Percentiles rank a stretch among this genome's conserved stretches.
These are phyloP conservation scores for Tolypocladium ophioglossoides DNA, from an alignment of 2,329 filamentous ascomycete species.

Conservation along the genomic window DNA sequence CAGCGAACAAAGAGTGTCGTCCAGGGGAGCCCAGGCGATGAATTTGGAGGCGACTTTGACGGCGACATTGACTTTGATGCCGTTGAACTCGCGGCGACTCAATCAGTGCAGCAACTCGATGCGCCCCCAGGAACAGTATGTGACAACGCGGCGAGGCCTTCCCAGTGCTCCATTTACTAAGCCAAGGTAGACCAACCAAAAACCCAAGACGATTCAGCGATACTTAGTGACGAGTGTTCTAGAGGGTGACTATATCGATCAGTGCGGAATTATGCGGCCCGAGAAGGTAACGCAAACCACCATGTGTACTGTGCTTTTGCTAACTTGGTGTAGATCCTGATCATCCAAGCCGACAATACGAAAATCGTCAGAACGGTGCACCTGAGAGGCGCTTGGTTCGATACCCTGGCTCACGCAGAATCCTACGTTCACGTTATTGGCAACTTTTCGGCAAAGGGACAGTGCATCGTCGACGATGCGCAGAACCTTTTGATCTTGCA, in stretches of 20 bases:
- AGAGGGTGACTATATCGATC: conserved; percentile 56
- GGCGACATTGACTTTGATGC: conserved; percentile 74
- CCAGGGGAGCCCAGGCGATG: conserved; percentile 15
- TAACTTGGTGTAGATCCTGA: conserved; percentile 49
- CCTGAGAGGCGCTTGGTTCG: conserved; percentile 77
- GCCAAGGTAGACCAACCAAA: conserved; percentile 52
- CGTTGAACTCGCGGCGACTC: conserved; percentile 61
- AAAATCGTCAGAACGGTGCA: conserved; percentile 57
- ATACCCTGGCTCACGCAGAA: conserved; percentile 63
- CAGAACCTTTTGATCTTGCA: conserved; percentile 83
- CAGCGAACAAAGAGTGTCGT: conserved; percentile 3
- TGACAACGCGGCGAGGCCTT: conserved; percentile 13
- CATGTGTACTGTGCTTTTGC: background rate
- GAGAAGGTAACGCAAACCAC: conserved; percentile 53
- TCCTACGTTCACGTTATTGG: conserved; percentile 84
- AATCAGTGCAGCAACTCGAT: conserved; percentile 36
- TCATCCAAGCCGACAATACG: conserved; percentile 70
- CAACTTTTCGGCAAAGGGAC: conserved; percentile 55
- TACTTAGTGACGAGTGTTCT: conserved; percentile 71
- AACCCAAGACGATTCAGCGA: conserved; percentile 69
- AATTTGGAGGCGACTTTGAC: conserved; percentile 37
- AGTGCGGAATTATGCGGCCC: conserved; percentile 44
- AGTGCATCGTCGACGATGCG: conserved; percentile 73
- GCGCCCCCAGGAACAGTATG: conserved; percentile 24
- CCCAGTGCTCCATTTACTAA: conserved; percentile 44